phyloP scores from a whole-genome alignment of 2,329 filamentous ascomycete species.

The Curvularia hawaiiensis region DNA sequence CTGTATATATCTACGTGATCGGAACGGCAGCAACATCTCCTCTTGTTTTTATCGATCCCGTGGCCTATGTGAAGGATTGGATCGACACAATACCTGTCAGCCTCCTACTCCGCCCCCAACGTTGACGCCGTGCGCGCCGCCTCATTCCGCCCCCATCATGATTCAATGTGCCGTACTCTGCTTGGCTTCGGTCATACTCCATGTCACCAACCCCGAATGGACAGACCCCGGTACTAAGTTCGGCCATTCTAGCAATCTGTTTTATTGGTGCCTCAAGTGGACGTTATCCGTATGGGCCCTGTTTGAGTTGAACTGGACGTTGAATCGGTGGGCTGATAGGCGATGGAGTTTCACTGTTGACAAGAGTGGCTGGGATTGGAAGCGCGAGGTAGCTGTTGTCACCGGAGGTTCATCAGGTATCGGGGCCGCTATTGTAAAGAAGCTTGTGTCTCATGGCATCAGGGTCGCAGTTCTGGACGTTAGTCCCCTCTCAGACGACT shows the following conservation, averaged over 20 bases:
- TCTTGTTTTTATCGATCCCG: not conserved
- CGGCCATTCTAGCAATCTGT: conserved; percentile 31
- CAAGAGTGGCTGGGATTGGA: conserved; percentile 38
- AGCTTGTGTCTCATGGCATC: conserved; percentile 38
- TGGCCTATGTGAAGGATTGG: not conserved
- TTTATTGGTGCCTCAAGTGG: conserved; percentile 37
- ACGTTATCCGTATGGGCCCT: conserved; percentile 29
- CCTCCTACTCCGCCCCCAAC: conserved; percentile 1
- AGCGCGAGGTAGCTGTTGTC: conserved; percentile 42
- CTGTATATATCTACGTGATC: not conserved
- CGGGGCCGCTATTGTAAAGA: conserved; percentile 41
- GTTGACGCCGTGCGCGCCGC: conserved; percentile 6
- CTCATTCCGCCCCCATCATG: conserved; percentile 19
- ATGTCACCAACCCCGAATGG: conserved; percentile 26
- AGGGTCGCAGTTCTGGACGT: conserved; percentile 46
- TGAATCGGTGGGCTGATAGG: conserved; percentile 45
- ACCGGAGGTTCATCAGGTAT: conserved; percentile 47
- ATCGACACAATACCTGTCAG: conserved; percentile 9
- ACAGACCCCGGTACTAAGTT: conserved; percentile 23
- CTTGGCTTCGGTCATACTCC: conserved; percentile 25
- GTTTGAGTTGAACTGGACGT: conserved; percentile 31
- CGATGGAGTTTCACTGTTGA: conserved; percentile 47
- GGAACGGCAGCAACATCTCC: not conserved
- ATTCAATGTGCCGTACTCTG: conserved; percentile 27
- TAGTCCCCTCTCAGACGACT: conserved; percentile 34